phyloP scores from a whole-genome alignment of 805 yeast genomes.

The Candida nitratophila region DNA sequence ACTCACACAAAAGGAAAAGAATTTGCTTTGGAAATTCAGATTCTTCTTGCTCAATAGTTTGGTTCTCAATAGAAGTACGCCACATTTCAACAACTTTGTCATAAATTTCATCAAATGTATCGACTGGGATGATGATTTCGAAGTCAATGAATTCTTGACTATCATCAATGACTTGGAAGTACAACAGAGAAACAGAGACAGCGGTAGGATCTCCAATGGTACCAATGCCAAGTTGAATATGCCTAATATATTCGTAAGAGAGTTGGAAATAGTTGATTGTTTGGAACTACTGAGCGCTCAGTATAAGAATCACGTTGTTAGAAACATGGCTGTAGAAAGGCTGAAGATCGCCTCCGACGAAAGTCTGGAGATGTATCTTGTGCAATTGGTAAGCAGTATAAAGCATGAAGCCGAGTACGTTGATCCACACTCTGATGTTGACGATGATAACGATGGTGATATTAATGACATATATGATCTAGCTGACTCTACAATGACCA shows the following conservation, averaged over 20 bases:
- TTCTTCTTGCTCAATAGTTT: constrained; percentile 64
- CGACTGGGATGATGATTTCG: constrained; percentile 80
- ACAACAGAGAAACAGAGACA: constrained; percentile 4
- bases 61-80: constrained; percentile 23
- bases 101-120: constrained; percentile 77
- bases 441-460: constrained; percentile 9
- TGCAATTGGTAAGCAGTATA: constrained; percentile 88
- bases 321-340: constrained; percentile 85
- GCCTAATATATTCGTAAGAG: constrained; percentile 24
- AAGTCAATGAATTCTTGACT: constrained; percentile 64
- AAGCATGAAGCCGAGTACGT: constrained; percentile 53
- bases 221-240: neutral
- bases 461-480: constrained; percentile 13
- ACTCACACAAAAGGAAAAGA: constrained; percentile 75
- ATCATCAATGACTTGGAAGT: constrained; percentile 24
- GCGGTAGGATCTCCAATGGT: neutral
- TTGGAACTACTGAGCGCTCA: constrained; percentile 77
- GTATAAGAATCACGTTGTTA: constrained; percentile 63
- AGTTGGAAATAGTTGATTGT: constrained; percentile 29
- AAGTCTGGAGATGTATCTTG: constrained; percentile 71
- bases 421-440: constrained; percentile 16
- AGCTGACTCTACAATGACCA: constrained; percentile 17
- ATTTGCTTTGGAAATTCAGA: constrained; percentile 84
- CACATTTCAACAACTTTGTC: constrained; percentile 29
- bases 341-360: constrained; percentile 70